phyloP scores from a whole-genome alignment of 805 yeast species.

The Saccharomycopsis guyanensis region DNA sequence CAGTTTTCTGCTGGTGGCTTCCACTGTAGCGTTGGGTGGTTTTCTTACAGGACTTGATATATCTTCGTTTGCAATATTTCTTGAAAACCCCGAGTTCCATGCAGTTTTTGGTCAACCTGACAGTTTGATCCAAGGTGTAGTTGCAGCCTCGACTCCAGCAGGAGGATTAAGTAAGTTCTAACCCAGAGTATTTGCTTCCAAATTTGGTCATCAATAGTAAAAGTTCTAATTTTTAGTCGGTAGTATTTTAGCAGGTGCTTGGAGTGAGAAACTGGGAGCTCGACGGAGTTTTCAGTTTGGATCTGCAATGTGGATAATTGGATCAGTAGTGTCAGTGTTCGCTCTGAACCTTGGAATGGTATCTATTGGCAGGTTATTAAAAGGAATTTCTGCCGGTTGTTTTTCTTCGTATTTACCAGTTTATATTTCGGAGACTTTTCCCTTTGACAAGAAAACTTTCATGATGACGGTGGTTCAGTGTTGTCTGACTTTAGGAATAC shows the following conservation, averaged over 20 bases:
- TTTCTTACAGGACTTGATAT: conserved; percentile 74
- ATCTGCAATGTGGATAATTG: conserved; percentile 50
- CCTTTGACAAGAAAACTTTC: conserved; percentile 39
- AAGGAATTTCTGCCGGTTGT: conserved; percentile 49
- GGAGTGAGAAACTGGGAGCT: too few relatives aligned
- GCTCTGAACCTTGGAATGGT: conserved; percentile 37
- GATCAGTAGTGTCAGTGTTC: conserved; percentile 32
- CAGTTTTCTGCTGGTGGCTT: too few relatives aligned
- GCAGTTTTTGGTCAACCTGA: conserved; percentile 46
- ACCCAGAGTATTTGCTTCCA: background rate
- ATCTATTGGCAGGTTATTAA: conserved; percentile 39
- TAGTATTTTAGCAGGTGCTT: conserved; percentile 29
- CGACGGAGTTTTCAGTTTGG: conserved; percentile 48
- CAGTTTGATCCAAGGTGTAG: conserved; percentile 58
- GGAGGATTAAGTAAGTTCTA: conserved; percentile 46
- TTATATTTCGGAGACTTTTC: conserved; percentile 45
- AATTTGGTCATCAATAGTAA: too few relatives aligned
- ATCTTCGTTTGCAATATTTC: conserved; percentile 67
- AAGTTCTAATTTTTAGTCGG: too few relatives aligned
- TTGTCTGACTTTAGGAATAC: conserved; percentile 50
- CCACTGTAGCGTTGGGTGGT: conserved; percentile 63
- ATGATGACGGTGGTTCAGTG: conserved; percentile 50
- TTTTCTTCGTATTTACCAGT: conserved; percentile 50
- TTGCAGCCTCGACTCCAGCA: conserved; percentile 69
- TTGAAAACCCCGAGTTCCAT: conserved; percentile 42